Conservation (phyloP, 1,139 yeast species). For the Lodderomyces metapsilosis region DNA sequence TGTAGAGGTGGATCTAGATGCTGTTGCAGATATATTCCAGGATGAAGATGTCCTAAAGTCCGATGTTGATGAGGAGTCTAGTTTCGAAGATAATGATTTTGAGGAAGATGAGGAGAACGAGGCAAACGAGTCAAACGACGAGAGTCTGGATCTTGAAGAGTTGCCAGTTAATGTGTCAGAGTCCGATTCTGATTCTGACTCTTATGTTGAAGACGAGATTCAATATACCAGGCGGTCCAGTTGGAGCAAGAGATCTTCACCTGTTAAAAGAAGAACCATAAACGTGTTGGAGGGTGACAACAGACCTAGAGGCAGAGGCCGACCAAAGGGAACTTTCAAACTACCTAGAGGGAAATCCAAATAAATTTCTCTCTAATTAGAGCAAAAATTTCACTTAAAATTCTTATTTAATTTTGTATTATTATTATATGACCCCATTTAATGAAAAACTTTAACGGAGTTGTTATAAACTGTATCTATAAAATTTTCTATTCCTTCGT, state of each 20-base stretch:
- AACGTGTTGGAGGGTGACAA: constrained; percentile 11
- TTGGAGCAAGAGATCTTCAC: constrained; percentile 6
- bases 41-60: constrained; percentile 9
- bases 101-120: constrained; percentile 14
- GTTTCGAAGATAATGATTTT: constrained; percentile 13
- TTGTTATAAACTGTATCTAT: constrained; percentile 65
- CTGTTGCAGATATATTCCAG: constrained; percentile 4
- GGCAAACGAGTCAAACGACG: constrained; percentile 12
- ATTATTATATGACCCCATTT: constrained; percentile 3
- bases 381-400: background rate
- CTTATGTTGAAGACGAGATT: background rate
- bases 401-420: background rate
- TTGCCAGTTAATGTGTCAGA: constrained; percentile 7
- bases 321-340: constrained; percentile 16
- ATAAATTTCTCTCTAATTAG: too few relatives aligned
- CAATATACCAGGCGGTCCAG: background rate
- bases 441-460: constrained; percentile 55
- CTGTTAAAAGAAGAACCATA: constrained; percentile 12
- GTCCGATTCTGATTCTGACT: constrained; percentile 6
- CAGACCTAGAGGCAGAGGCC: constrained; percentile 15
- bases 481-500: constrained; percentile 49
- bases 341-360: background rate
- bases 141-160: constrained; percentile 6
- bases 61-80: constrained; percentile 14
- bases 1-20: constrained; percentile 7